Evolutionary conservation across 2,329 filamentous ascomycete species (phyloP).

Genomic region (Pseudogymnoascus sp.): DNA sequence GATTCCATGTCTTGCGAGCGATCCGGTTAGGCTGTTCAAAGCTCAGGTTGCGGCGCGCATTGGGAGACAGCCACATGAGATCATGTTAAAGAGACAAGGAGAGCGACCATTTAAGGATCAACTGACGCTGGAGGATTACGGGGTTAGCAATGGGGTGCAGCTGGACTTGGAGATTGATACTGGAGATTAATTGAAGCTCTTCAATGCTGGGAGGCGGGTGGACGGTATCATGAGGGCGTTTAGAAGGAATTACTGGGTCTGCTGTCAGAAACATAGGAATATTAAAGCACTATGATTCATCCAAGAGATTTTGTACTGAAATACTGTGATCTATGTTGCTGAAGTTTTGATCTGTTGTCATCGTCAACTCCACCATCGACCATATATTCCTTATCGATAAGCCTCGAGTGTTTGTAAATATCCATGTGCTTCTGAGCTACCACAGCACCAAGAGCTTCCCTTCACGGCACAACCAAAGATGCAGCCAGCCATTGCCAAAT

Average conservation of each 20-base stretch:
- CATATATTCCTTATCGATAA: conserved; percentile 10
- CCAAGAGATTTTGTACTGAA: background rate
- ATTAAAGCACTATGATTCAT: background rate
- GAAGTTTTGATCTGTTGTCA: background rate
- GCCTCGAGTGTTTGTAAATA: conserved; percentile 4
- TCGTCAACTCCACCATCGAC: background rate
- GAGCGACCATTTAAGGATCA: conserved; percentile 91
- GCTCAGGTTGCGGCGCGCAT: conserved; percentile 84
- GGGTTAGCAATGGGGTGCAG: conserved; percentile 77
- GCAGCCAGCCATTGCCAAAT: conserved; percentile 33
- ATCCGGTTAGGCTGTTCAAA: conserved; percentile 81
- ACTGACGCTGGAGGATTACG: conserved; percentile 82
- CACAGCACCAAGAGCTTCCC: conserved; percentile 4
- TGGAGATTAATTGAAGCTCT: conserved; percentile 21
- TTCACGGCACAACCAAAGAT: conserved; percentile 8
- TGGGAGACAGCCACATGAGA: conserved; percentile 81
- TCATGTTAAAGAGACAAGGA: conserved; percentile 83
- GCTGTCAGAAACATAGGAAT: background rate
- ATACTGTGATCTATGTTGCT: background rate
- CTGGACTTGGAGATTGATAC: conserved; percentile 30
- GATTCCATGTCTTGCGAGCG: conserved; percentile 79
- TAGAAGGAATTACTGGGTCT: background rate
- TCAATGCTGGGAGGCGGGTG: background rate
- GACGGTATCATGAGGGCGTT: conserved; percentile 6
- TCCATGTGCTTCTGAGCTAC: background rate